phyloP scores from a whole-genome alignment of 2,329 filamentous ascomycete species.

The Colletotrichum chlorophyti region DNA sequence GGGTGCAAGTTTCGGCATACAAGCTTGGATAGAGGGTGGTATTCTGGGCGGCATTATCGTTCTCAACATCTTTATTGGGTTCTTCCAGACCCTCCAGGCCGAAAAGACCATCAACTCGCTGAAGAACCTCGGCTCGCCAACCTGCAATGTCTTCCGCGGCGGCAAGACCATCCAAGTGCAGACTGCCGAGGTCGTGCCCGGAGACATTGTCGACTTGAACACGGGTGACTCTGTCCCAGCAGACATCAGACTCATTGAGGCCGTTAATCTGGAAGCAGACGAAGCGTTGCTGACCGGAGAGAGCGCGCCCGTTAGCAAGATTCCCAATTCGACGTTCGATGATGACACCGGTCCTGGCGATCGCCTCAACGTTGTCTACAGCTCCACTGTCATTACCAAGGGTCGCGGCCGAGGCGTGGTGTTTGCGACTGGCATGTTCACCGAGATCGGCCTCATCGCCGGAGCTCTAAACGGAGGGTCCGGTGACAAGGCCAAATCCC shows the following conservation, averaged over 20 bases:
- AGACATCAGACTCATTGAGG: conserved; percentile 62
- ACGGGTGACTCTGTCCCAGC: conserved; percentile 68
- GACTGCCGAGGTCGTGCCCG: conserved; percentile 58
- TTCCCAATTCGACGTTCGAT: conserved; percentile 49
- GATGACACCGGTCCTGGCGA: conserved; percentile 58
- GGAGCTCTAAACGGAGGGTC: conserved; percentile 56
- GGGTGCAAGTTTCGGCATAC: conserved; percentile 62
- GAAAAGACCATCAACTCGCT: conserved; percentile 58
- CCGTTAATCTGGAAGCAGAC: conserved; percentile 73
- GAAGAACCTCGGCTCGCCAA: conserved; percentile 50
- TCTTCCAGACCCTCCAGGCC: conserved; percentile 52
- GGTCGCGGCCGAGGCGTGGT: conserved; percentile 67
- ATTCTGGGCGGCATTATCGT: conserved; percentile 64
- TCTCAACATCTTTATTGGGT: conserved; percentile 64
- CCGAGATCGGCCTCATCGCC: conserved; percentile 69
- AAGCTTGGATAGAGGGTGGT: conserved; percentile 66
- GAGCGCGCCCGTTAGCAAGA: conserved; percentile 65
- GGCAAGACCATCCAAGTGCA: conserved; percentile 45
- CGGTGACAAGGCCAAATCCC: conserved; percentile 44
- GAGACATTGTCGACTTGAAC: conserved; percentile 61
- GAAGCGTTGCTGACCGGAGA: conserved; percentile 71
- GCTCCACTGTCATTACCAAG: conserved; percentile 67
- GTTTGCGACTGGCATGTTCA: conserved; percentile 66
- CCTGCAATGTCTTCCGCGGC: conserved; percentile 50
- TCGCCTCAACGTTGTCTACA: conserved; percentile 67